Base-by-base conservation (phyloP, 129 eudicot genomes). In the Flaveria sonorensis region DNA sequence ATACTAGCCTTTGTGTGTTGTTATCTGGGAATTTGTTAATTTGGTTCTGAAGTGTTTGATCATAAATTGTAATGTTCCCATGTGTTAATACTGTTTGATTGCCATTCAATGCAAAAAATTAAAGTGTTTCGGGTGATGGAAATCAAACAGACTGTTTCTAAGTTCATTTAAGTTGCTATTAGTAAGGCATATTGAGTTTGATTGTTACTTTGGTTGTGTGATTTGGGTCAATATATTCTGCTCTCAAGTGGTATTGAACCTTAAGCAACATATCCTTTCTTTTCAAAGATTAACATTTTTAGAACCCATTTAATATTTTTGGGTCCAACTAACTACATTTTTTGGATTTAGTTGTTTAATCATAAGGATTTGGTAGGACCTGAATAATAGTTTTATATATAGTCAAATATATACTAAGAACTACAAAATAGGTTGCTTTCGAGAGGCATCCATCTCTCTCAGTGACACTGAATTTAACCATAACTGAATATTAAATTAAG, bases 61-160 rank as follows among this genome's bases (percentile, higher is more conserved):
- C 21, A 63, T 76, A 3, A 65, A 60, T 59, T 59, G 36, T 14
- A 10, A 3, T 46, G 0, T 77, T 66, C 39, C 42, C 28, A 36
- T 77, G 59, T 18, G 57, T 69, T 15, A 74, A 69, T 45, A 32
- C 39, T 68, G 51, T 68, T 77, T 18, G 19, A 21, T 77, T 68
- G 75, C 69, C 36, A 62, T 77, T 68, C 39, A 68, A 20, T 43
- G 57, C 26, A 23, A 32, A 50, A 65, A 16, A 11, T 1, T 67
- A 26, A 77, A 68, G 56, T 70, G 47, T 68, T 77, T 45, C 60
- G n/a, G 48, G 61, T 56, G 23, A 69, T 69, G 69, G 76, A 56
- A 43, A 46, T 36, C 39, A 68, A 20, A 14, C n/a, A 45, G 47
- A 69, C 39, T 68, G 24, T 68, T 68, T 77, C 8, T 23, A 15